Evolutionary conservation across 1,139 yeast genomes (phyloP), one percentile per base, ranked within the genome.

Genomic region (Ogataea hybrid): DNA sequence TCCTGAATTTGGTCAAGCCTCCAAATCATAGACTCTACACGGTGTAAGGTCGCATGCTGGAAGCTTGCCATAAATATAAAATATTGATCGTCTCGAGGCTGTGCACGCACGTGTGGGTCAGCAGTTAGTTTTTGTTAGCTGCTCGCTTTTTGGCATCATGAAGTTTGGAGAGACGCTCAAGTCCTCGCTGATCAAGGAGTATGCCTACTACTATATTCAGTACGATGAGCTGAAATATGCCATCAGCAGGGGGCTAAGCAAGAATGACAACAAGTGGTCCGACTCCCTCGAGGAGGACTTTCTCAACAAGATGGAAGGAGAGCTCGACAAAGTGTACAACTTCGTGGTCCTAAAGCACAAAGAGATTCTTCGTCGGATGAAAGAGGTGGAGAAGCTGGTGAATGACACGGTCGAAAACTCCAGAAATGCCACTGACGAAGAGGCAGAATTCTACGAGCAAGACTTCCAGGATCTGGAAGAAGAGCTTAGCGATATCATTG

Each of bases 381-480:
- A 84, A 58, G 92, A 86, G 48, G 79, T 85, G 44, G 95, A 88
- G 58, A 72, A 70, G 1, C 49, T 61, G 25, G 66, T 62, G 12
- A 50, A 49, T 33, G 49, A 47, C 28, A 61, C 65, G 8, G 63
- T 63, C 18, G 52, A 54, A 35, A 58, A 55, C 30, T 52, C 63
- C 3, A 53, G 50, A 25, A 54, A 52, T 43, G 59, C 60, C 6
- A 41, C 54, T 6, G 69, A 70, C 29, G 77, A 58, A 34, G 60
- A 59, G 37, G 30, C 52, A 22, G 57, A 59, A 29, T 54, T 77
- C 6, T 70, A 73, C 45, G 96, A 89, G 59, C 87, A 85, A 61
- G 95, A 87, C 59, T 92, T 89, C 58, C 94, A 88, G 56, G 88
- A 83, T 46, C 74, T 92, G 55, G 97, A 92, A 66, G 94, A 86